Percentiles rank a stretch among this genome's conserved stretches.
Conservation (phyloP, 352 stramenopile genomes). For the Hyaloperonospora arabidopsidis region DNA sequence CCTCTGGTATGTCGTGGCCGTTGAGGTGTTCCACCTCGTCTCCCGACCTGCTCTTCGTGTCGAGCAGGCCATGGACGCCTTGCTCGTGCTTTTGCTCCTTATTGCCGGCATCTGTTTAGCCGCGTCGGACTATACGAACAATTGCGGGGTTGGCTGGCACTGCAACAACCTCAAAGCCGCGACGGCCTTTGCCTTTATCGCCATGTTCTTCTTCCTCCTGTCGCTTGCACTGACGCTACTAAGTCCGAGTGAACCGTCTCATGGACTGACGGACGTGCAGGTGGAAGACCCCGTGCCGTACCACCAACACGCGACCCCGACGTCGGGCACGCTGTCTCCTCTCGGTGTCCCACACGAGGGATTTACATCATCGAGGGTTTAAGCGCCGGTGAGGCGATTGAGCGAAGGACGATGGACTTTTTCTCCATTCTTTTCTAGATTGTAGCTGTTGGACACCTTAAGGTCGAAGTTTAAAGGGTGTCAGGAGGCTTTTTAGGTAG, state of each 20-base stretch:
- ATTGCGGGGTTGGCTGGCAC: conserved; percentile 30
- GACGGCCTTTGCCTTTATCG: conserved; percentile 49
- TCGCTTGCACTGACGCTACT: conserved; percentile 35
- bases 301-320: conserved; percentile 27
- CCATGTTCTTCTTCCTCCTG: conserved; percentile 40
- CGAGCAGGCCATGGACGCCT: conserved; percentile 31
- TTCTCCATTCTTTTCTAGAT: no score
- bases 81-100: conserved; percentile 36
- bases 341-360: conserved; percentile 18
- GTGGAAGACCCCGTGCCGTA: conserved; percentile 30
- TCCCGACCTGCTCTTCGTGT: conserved; percentile 19
- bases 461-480: no score
- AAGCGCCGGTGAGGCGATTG: conserved; percentile 1
- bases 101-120: conserved; percentile 49
- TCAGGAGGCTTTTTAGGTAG: no score
- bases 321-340: conserved; percentile 21
- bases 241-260: background rate
- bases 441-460: no score
- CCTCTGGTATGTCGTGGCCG: conserved; percentile 36
- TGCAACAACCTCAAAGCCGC: conserved; percentile 48
- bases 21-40: conserved; percentile 45
- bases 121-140: conserved; percentile 32
- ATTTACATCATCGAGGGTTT: conserved; percentile 22
- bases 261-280: conserved; percentile 17
- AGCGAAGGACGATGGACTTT: no score